A percentile compares a stretch with the other conserved stretches of the same genome.
Conservation (phyloP, 306 rosid species). For the Cicer yamashitae region DNA sequence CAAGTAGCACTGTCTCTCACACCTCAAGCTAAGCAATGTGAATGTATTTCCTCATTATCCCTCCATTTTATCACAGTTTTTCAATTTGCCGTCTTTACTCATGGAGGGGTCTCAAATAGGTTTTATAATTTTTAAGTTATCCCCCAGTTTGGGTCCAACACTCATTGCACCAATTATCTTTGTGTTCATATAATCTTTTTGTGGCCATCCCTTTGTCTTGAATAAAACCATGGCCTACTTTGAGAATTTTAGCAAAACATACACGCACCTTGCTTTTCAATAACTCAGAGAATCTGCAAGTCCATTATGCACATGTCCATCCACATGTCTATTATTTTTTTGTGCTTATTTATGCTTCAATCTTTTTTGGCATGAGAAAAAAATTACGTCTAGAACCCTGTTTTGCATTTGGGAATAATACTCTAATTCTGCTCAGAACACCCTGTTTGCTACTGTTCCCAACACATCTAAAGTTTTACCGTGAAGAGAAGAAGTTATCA, state of each 20-base stretch:
- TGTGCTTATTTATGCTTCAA: constrained; percentile 61
- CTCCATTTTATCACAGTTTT: constrained; percentile 71
- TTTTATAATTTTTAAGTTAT: constrained; percentile 63
- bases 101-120: constrained; percentile 74
- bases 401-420: constrained; percentile 56
- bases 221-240: constrained; percentile 84
- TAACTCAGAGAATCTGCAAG: constrained; percentile 71
- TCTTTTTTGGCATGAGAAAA: constrained; percentile 52
- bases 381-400: constrained; percentile 54
- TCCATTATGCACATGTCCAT: constrained; percentile 57
- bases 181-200: constrained; percentile 71
- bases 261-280: constrained; percentile 70
- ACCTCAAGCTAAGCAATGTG: constrained; percentile 76
- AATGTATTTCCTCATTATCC: constrained; percentile 59
- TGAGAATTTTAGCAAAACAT: constrained; percentile 73
- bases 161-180: constrained; percentile 66
- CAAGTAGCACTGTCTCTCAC: constrained; percentile 61
- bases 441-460: constrained; percentile 55
- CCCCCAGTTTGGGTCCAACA: constrained; percentile 66
- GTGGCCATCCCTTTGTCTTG: constrained; percentile 77
- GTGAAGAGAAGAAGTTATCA: constrained; percentile 59
- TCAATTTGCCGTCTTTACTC: constrained; percentile 63
- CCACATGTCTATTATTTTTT: constrained; percentile 56
- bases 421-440: constrained; percentile 51
- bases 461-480: constrained; percentile 55